Evolutionary conservation across 352 stramenopile genomes (phyloP).

Genomic region (Phytophthora brassicae): DNA sequence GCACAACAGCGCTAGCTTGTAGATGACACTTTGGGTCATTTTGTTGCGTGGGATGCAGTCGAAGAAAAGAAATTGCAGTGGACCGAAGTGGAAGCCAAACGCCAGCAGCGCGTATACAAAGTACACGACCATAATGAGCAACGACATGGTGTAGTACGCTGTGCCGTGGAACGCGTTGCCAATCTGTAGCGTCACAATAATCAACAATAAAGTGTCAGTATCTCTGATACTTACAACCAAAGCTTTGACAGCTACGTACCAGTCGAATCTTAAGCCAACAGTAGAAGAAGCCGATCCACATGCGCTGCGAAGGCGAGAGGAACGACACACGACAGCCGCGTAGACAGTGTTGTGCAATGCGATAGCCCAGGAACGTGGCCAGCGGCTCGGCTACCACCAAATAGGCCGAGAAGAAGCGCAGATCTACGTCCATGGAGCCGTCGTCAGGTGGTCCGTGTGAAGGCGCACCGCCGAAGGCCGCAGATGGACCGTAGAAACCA

Average conservation of each 20-base stretch:
- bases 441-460: constrained; percentile 55
- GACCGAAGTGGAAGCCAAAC: constrained; percentile 78
- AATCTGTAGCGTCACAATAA: constrained; percentile 41
- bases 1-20: constrained; percentile 39
- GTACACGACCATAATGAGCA: constrained; percentile 68
- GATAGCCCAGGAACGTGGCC: constrained; percentile 77
- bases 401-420: constrained; percentile 77
- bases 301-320: constrained; percentile 58
- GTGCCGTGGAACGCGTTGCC: constrained; percentile 82
- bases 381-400: constrained; percentile 76
- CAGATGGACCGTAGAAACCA: constrained; percentile 20
- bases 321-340: constrained; percentile 65
- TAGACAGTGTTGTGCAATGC: constrained; percentile 80
- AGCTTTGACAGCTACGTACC: constrained; percentile 31
- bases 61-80: constrained; percentile 80
- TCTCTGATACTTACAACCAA: neutral
- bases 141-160: constrained; percentile 62
- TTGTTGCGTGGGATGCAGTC: constrained; percentile 62
- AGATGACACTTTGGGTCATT: constrained; percentile 55
- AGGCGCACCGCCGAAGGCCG: constrained; percentile 36
- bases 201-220: constrained; percentile 19
- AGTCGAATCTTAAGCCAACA: constrained; percentile 77
- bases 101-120: constrained; percentile 64
- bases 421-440: constrained; percentile 53
- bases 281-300: constrained; percentile 74